Conservation (phyloP, 2,329 filamentous ascomycete species). For the Ophiostoma sp. region DNA sequence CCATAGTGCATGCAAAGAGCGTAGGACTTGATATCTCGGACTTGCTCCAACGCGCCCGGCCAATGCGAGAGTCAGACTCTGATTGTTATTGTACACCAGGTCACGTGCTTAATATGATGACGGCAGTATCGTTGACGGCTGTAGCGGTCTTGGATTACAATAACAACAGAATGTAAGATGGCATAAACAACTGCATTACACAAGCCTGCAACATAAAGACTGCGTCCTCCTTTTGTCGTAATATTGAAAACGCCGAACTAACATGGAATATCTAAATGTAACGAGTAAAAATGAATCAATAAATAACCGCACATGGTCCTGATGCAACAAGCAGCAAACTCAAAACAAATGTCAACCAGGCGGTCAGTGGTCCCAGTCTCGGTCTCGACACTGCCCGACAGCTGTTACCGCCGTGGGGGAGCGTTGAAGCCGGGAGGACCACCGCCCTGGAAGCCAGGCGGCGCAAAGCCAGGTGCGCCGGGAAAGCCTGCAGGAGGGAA, state of each 20-base stretch:
- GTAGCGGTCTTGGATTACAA: background rate
- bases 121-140: no score
- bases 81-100: background rate
- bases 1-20: background rate
- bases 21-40: conserved; percentile 15
- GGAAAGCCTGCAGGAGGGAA: conserved; percentile 48
- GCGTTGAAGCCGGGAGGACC: conserved; percentile 70
- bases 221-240: background rate
- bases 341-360: background rate
- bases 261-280: conserved; percentile 12
- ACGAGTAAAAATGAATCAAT: background rate
- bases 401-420: conserved; percentile 54
- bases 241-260: conserved; percentile 6
- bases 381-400: background rate
- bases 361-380: background rate
- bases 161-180: background rate
- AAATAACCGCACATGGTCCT: conserved; percentile 10
- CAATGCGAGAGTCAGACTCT: background rate
- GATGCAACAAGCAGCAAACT: conserved; percentile 1
- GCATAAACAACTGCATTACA: background rate
- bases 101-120: conserved; percentile 10
- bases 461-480: conserved; percentile 39
- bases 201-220: background rate
- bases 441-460: conserved; percentile 44
- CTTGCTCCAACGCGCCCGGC: conserved; percentile 15